Percentiles rank a stretch among this genome's conserved stretches.
Conservation (phyloP, 163 green algal genomes). For the Prototheca wickerhamii region DNA sequence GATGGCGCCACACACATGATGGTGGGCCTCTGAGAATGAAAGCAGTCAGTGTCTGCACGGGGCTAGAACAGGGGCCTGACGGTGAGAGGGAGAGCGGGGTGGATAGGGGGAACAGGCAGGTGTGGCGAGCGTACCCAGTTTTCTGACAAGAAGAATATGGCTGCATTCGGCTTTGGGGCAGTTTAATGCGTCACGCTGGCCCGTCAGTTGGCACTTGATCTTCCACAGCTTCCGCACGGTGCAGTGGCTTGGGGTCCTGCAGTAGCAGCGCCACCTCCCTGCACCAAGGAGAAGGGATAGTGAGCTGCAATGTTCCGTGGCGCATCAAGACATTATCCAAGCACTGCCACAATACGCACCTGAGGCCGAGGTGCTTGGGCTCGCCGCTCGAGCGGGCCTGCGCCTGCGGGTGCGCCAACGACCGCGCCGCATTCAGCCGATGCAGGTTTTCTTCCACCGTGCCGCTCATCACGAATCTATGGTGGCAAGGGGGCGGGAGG, state of each 20-base stretch:
- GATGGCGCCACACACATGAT: too few species aligned
- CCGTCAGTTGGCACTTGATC: not conserved
- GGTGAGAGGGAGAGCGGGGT: too few species aligned
- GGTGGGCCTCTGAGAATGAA: too few species aligned
- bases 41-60: too few species aligned
- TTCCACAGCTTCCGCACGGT: not conserved
- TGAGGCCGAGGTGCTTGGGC: conserved; percentile 48
- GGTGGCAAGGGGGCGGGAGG: not conserved
- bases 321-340: not conserved
- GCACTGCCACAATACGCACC: not conserved
- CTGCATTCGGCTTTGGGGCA: too few species aligned
- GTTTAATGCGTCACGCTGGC: too few species aligned
- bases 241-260: not conserved
- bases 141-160: too few species aligned
- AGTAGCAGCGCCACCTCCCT: conserved; percentile 41
- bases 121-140: too few species aligned
- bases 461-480: conserved; percentile 54
- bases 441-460: conserved; percentile 82
- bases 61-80: too few species aligned
- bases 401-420: not conserved
- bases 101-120: too few species aligned
- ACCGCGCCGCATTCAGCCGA: conserved; percentile 30
- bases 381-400: conserved; percentile 16
- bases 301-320: not conserved
- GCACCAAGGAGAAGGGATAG: not conserved